A percentile compares a stretch with the other conserved stretches of the same genome.
Evolutionary conservation across 192 early-diverging fungal genomes (phyloP).

Genomic region (Phlyctochytrium arcticum): DNA sequence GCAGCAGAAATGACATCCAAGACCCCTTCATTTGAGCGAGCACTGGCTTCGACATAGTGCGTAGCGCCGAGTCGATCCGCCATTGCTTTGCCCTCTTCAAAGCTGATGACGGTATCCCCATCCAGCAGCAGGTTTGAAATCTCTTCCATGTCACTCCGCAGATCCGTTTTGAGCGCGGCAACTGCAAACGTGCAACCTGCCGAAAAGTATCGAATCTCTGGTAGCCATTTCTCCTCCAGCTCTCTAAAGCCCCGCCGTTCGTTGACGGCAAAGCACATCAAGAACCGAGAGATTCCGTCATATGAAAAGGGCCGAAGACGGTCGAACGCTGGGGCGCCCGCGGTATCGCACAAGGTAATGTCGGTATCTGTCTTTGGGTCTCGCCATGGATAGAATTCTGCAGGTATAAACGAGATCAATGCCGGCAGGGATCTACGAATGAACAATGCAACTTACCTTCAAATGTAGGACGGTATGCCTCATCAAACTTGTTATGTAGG

Average conservation of each 20-base stretch:
- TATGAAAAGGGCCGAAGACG: slow-evolving; percentile 24
- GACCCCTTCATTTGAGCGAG: background rate
- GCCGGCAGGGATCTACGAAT: background rate
- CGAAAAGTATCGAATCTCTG: slow-evolving; percentile 13
- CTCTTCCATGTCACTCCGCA: slow-evolving; percentile 6
- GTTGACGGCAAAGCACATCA: slow-evolving; percentile 26
- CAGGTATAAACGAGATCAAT: background rate
- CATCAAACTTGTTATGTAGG: background rate
- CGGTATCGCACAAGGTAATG: slow-evolving; percentile 10
- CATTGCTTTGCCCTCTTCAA: slow-evolving; percentile 8
- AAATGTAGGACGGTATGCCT: background rate
- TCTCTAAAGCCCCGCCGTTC: slow-evolving; percentile 4
- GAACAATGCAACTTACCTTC: background rate
- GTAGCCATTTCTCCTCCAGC: slow-evolving; percentile 23
- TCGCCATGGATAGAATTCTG: too few relatives aligned
- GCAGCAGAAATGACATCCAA: background rate
- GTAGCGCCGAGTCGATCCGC: slow-evolving; percentile 25
- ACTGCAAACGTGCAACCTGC: slow-evolving; percentile 7
- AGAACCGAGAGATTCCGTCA: slow-evolving; percentile 7
- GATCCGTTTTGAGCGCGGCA: slow-evolving; percentile 8
- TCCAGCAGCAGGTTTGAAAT: background rate
- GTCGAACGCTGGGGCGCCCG: slow-evolving; percentile 20
- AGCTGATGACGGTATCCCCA: background rate
- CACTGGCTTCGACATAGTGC: slow-evolving; percentile 36
- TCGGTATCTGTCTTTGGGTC: too few relatives aligned